Evolutionary conservation across 75 land plant genomes (phyloP), one percentile per base, ranked within the genome.

Genomic region (Gnetum montanum): DNA sequence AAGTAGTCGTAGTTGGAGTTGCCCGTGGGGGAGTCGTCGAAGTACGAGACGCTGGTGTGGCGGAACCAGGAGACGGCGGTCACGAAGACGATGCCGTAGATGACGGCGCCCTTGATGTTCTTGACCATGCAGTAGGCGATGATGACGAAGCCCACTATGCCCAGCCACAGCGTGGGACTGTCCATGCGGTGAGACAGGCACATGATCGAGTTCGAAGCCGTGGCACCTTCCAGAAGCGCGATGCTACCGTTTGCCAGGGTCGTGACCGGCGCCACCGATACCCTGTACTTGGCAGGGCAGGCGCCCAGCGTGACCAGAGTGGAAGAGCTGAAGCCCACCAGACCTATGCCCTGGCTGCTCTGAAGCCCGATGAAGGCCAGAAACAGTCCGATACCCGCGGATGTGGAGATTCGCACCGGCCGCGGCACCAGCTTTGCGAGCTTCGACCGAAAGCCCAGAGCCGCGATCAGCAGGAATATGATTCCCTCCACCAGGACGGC

Each of bases 381-480:
- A 55, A 83, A 88, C n/a, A 88, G 69, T 2, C 92, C 92, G 50
- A 88, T 88, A 0, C 92, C 92, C 5, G 76, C 88, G 0, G 88
- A 53, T 13, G 84, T 67, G 8, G 82, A 64, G 47, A 80, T 57
- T 43, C 92, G 69, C 11, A 88, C 82, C 12, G 93, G 82, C 8
- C 53, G 47, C 4, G 93, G 93, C 0, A 88, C 60, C 10, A 84
- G 58, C 25, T 70, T 71, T n/a, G 89, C 93, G 2, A 88, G 58
- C 23, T 62, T 66, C 28, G 93, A 49, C 1, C 93, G 65, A 1
- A 84, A 53, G 2, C 93, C 93, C 38, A 84, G 28, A 6, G 80
- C 89, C 3, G 93, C 87, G 13, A 84, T 65, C 16, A 65, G 18
- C 10, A 88, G 55, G 44, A 88, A 88, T 59, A 84, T 58, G 11